These are phyloP conservation scores for Termitomyces sp. DNA, from an alignment of 768 basidiomycete species.

Conservation along the genomic window DNA sequence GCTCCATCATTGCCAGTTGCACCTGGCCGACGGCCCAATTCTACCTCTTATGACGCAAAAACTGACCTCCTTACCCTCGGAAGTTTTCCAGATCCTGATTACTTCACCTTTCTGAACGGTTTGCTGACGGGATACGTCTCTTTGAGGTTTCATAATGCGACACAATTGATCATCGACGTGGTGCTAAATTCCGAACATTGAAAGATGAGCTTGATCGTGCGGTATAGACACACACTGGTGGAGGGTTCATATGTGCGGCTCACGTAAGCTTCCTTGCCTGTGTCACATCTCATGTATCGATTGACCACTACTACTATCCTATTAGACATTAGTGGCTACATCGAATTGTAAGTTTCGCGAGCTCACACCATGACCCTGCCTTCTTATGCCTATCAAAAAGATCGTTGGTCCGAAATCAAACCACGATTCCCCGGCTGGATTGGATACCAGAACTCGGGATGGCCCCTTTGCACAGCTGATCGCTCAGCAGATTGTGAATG, in stretches of 20 bases:
- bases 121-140: conserved; percentile 45
- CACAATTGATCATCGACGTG: conserved; percentile 56
- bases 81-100: conserved; percentile 49
- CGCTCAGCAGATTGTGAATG: conserved; percentile 38
- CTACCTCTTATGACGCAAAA: conserved; percentile 46
- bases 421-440: conserved; percentile 50
- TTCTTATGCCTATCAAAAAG: conserved; percentile 22
- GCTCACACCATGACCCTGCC: background rate
- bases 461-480: conserved; percentile 49
- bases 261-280: conserved; percentile 37
- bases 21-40: conserved; percentile 51
- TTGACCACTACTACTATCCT: conserved; percentile 2
- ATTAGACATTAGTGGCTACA: conserved; percentile 37
- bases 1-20: conserved; percentile 36
- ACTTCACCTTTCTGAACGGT: conserved; percentile 36
- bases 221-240: conserved; percentile 45
- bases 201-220: background rate
- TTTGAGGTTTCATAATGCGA: conserved; percentile 46
- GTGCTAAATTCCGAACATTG: conserved; percentile 22
- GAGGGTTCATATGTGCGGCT: conserved; percentile 57
- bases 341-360: conserved; percentile 32
- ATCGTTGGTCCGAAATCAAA: conserved; percentile 48
- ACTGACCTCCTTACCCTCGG: conserved; percentile 59
- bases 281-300: background rate
- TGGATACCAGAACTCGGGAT: conserved; percentile 47